Percentiles rank a stretch among this genome's conserved stretches.
Conservation (phyloP, 148 eudicot species). For the Spergularia marina region DNA sequence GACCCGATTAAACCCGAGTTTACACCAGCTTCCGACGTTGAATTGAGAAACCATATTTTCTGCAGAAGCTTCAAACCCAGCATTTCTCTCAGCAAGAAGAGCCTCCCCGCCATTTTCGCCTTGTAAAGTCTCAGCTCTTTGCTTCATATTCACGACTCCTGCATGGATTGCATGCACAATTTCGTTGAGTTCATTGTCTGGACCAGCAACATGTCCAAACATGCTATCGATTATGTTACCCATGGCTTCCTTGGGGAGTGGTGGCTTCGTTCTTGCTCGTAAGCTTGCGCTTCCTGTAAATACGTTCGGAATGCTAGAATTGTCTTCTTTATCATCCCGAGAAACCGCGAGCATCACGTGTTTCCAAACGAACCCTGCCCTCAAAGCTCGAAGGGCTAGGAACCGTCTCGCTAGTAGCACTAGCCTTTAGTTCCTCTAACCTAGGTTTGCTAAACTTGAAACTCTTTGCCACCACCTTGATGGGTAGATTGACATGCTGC, state of each 20-base stretch:
- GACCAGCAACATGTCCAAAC: background rate
- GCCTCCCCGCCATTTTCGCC: background rate
- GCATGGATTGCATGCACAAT: background rate
- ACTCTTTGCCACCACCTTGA: background rate
- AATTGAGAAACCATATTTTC: background rate
- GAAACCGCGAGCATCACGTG: background rate
- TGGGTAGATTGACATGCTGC: background rate
- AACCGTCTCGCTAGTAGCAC: background rate
- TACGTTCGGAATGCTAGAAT: background rate
- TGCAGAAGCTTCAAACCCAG: background rate
- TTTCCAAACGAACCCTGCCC: background rate
- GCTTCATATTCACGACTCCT: background rate
- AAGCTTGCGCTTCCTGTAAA: background rate
- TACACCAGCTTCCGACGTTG: background rate
- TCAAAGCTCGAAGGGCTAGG: background rate
- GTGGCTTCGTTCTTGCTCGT: background rate
- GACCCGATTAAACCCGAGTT: background rate
- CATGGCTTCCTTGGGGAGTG: background rate
- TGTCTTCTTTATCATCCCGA: background rate
- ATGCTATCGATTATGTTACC: background rate
- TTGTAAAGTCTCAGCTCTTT: background rate
- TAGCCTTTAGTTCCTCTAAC: background rate
- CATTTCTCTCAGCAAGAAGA: background rate
- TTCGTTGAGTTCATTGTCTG: background rate
- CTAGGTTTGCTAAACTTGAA: background rate